phyloP scores from a whole-genome alignment of 805 yeast genomes.

The Candida odintsovae region DNA sequence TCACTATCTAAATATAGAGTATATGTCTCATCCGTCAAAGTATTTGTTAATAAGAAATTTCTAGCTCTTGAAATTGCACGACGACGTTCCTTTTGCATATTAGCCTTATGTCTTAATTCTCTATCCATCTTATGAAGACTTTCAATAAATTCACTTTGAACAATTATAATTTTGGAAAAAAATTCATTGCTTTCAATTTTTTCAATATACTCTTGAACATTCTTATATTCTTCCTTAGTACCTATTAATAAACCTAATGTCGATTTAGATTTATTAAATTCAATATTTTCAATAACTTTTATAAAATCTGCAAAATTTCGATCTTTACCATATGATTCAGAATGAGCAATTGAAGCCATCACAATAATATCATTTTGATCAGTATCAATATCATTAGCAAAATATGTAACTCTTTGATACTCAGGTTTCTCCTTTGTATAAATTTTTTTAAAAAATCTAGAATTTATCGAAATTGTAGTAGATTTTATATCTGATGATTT shows the following conservation, averaged over 20 bases:
- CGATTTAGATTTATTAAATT: constrained; percentile 18
- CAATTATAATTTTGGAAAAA: constrained; percentile 12
- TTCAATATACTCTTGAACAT: constrained; percentile 6
- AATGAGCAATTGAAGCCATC: constrained; percentile 21
- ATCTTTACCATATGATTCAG: constrained; percentile 31
- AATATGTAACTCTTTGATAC: constrained; percentile 1
- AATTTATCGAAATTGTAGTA: neutral
- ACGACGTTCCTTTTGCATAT: constrained; percentile 23
- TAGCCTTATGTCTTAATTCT: constrained; percentile 12
- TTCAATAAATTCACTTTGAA: constrained; percentile 20
- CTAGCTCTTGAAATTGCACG: constrained; percentile 24
- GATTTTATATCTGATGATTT: neutral
- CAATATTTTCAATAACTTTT: constrained; percentile 24
- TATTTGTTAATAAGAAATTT: constrained; percentile 22
- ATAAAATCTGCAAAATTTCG: constrained; percentile 30
- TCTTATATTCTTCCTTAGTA: constrained; percentile 3
- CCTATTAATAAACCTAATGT: constrained; percentile 19
- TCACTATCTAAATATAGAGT: constrained; percentile 29
- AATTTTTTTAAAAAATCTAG: neutral
- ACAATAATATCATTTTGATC: constrained; percentile 9
- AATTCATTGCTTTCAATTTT: constrained; percentile 1
- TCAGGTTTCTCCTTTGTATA: constrained; percentile 1
- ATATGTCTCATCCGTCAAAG: constrained; percentile 24
- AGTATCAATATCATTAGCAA: constrained; percentile 2
- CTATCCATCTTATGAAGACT: constrained; percentile 10